Conservation (phyloP, 257 asterid species). For the Primulina huaijiensis region DNA sequence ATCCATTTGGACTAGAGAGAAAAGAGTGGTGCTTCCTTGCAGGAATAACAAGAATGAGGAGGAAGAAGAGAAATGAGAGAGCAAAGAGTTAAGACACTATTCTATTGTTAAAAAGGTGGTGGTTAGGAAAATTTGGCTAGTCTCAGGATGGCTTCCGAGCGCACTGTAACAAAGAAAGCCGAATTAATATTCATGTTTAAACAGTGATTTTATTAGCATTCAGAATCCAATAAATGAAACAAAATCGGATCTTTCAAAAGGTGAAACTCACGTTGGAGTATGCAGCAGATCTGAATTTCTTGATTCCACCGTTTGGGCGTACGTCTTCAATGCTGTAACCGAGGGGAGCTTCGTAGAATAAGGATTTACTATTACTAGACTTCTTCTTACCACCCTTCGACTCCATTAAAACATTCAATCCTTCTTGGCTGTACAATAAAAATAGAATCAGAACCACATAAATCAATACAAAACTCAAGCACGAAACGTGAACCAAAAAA, state of each 20-base stretch:
- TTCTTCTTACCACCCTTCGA: constrained; percentile 69
- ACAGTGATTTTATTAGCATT: background rate
- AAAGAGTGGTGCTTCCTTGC: constrained; percentile 24
- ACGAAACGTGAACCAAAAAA: background rate
- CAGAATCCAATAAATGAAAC: background rate
- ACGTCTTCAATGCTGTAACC: constrained; percentile 93
- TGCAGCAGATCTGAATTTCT: constrained; percentile 96
- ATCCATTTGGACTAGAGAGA: constrained; percentile 43
- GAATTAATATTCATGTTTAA: background rate
- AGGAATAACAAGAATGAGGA: constrained; percentile 34
- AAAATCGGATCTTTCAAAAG: background rate
- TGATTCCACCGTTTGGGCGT: constrained; percentile 87
- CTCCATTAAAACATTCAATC: constrained; percentile 66
- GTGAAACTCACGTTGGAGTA: constrained; percentile 75
- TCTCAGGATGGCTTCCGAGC: constrained; percentile 84
- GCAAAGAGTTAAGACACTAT: constrained; percentile 29
- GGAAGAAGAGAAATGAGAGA: constrained; percentile 24
- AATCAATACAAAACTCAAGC: background rate
- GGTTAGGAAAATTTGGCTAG: constrained; percentile 26
- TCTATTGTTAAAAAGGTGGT: constrained; percentile 26
- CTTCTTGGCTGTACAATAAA: constrained; percentile 26
- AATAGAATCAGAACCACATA: constrained; percentile 13
- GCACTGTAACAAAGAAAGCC: constrained; percentile 49
- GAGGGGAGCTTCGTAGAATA: constrained; percentile 80
- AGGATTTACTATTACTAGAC: constrained; percentile 71